Percentiles rank a stretch among this genome's conserved stretches.
These are phyloP conservation scores for Chaetomium fimeti DNA, from an alignment of 495 filamentous ascomycete genomes.

Conservation along the genomic window DNA sequence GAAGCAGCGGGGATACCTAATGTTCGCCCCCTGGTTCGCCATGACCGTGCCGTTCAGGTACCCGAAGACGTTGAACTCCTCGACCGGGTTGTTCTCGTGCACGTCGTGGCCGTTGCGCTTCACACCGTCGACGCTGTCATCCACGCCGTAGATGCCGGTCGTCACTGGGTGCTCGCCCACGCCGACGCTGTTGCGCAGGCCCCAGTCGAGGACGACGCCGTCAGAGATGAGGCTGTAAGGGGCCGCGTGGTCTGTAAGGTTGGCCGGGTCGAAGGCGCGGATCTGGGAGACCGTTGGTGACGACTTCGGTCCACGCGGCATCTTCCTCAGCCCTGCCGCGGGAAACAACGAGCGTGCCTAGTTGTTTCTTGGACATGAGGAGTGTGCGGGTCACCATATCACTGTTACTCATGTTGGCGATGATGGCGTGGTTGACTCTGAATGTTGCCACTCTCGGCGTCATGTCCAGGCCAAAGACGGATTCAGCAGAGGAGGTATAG, in stretches of 20 bases:
- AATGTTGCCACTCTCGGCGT: slow-evolving; percentile 44
- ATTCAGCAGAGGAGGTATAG: slow-evolving; percentile 57
- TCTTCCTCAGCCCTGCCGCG: slow-evolving; percentile 57
- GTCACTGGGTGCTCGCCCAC: slow-evolving; percentile 56
- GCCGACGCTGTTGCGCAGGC: slow-evolving; percentile 65
- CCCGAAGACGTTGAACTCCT: slow-evolving; percentile 68
- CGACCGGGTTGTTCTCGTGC: slow-evolving; percentile 65
- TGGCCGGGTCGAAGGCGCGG: slow-evolving; percentile 57
- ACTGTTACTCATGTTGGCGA: slow-evolving; percentile 57
- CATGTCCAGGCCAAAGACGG: slow-evolving; percentile 59
- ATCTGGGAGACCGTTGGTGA: slow-evolving; percentile 59
- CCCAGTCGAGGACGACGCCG: slow-evolving; percentile 63
- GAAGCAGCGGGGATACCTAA: slow-evolving; percentile 63
- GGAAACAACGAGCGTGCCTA: slow-evolving; percentile 52
- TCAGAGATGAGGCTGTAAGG: slow-evolving; percentile 39
- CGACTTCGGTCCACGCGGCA: slow-evolving; percentile 42
- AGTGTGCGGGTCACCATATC: slow-evolving; percentile 63
- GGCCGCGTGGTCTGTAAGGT: slow-evolving; percentile 42
- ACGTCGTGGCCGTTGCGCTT: slow-evolving; percentile 46
- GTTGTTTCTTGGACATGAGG: slow-evolving; percentile 45
- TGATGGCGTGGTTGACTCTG: slow-evolving; percentile 43
- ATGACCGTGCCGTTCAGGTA: slow-evolving; percentile 51
- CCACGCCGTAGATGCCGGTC: slow-evolving; percentile 64
- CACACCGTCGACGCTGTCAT: slow-evolving; percentile 63
- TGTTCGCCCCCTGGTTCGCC: slow-evolving; percentile 41